Base-by-base conservation (phyloP, 352 stramenopile genomes). In the Globisporangium ultimum region DNA sequence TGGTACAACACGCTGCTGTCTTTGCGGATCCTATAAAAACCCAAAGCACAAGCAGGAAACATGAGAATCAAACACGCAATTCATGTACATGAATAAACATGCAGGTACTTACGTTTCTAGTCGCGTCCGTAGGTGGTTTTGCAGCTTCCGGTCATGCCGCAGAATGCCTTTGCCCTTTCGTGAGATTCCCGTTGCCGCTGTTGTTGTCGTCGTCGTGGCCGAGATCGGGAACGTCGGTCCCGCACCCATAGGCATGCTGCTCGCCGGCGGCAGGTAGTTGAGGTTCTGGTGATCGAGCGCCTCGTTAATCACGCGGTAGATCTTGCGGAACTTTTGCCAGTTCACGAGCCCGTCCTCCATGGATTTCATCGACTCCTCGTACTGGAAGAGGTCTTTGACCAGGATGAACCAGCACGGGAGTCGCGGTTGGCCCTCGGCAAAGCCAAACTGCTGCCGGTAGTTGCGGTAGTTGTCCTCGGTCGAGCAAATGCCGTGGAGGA, bases 371-470 rank as follows among this genome's bases (percentile, higher is more conserved):
- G 79, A 77, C 67, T 95, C 87, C 59, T 95, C 87, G n/a, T 87
- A 87, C 36, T 83, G 85, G 61, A 95, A 95, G 47, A 95, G 50
- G 57, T 95, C 87, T 52, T 95, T 95, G 3, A 92, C 76, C n/a
- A 94, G 64, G 52, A 95, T 83, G 53, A 93, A 93, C 76, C 81
- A 93, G 61, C 83, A 91, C 6, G 86, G 80, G 14, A 95, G 61
- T 0, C 86, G 79, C 17, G 86, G 84, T 32, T 88, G 78, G 5
- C 87, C 83, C 70, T 95, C 84, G 2, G 79, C 80, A 24, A 93
- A 63, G 5, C 75, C 76, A 64, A 90, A 93, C 9, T 80, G 83
- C 66, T 94, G 82, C 17, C 87, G 82, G 65, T 93, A 95, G 58
- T 79, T 88, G 52, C 82, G 82, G 63, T 91, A 95, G 54, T 95